These are phyloP conservation scores for Solanum acaule DNA, from an alignment of 257 asterid genomes.

Conservation along the genomic window DNA sequence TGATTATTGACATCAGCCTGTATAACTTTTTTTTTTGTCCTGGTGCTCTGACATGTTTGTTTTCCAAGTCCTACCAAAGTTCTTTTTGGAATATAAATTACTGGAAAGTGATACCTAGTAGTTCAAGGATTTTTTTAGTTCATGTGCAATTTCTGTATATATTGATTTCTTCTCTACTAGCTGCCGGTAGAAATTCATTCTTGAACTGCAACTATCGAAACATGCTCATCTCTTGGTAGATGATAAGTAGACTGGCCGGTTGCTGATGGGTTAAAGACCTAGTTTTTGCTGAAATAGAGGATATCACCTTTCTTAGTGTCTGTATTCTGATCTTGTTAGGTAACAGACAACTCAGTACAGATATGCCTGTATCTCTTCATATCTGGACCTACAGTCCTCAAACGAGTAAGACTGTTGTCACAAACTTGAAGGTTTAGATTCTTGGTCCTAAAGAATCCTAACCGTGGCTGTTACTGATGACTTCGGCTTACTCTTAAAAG, in stretches of 20 bases:
- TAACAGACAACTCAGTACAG: neutral
- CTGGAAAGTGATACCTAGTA: neutral
- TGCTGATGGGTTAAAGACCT: neutral
- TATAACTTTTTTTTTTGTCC: neutral
- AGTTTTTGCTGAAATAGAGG: neutral
- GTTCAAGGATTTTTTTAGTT: neutral
- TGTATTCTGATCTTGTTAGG: neutral
- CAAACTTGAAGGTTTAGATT: neutral
- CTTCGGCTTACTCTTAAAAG: neutral
- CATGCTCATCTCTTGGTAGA: neutral
- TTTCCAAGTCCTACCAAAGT: neutral
- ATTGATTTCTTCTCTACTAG: too few relatives aligned
- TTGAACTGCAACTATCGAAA: too few relatives aligned
- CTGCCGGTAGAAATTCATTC: too few relatives aligned
- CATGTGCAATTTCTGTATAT: too few relatives aligned
- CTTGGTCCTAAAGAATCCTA: neutral
- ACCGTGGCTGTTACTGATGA: neutral
- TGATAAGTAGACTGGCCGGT: neutral
- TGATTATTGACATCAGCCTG: neutral
- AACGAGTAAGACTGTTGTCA: neutral
- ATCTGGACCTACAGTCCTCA: neutral
- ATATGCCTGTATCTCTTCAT: neutral
- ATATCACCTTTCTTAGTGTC: neutral
- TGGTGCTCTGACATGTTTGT: neutral
- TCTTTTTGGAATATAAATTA: neutral